Evolutionary conservation across 2,329 filamentous ascomycete genomes (phyloP), one percentile per base, ranked within the genome.

Genomic region (Pseudogymnoascus sp.): DNA sequence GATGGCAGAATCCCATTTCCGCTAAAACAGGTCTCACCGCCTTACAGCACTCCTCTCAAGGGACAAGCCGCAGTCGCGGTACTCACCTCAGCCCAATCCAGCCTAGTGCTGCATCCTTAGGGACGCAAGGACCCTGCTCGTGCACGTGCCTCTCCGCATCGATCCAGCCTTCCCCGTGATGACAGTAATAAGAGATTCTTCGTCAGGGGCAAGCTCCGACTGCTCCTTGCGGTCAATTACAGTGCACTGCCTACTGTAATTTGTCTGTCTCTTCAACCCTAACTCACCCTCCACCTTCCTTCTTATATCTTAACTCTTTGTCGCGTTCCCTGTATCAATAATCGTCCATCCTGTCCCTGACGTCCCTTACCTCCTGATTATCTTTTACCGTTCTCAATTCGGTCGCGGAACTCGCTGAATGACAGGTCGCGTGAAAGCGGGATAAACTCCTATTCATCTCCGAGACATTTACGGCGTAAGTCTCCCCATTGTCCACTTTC

Each of bases 161-260:
- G n/a, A 52, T 52, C 45, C 45, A 52, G 45, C 45, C 45, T 52
- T 52, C 45, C 45, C 45, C 45, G 26, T 52, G 45, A 52, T 52
- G 45, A 31, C 45, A 52, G 45, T 52, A 52, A 52, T 52, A 31
- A 52, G 26, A 52, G 45, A 52, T 52, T 52, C 45, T 52, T 14
- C 45, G 23, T 52, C 45, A 52, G 45, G 45, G 45, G 45, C 45
- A 52, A 52, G 45, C 45, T 52, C 45, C 45, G 26, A 19, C 45
- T 10, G 10, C 8, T 31, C 6, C 7, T 26, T 49, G 45, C 14
- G 29, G 45, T 52, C 45, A 52, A 52, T 8, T 19, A 31, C 45
- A 19, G n/a, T 52, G 45, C 26, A 52, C 45, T 19, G 19, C 19
- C 39, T 23, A 21, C 39, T 43, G 19, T 23, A 23, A 39, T 8